Percentiles rank a stretch among this genome's conserved stretches.
phyloP scores from a whole-genome alignment of 176 grass and related monocot genomes.

The Zoysia japonica region DNA sequence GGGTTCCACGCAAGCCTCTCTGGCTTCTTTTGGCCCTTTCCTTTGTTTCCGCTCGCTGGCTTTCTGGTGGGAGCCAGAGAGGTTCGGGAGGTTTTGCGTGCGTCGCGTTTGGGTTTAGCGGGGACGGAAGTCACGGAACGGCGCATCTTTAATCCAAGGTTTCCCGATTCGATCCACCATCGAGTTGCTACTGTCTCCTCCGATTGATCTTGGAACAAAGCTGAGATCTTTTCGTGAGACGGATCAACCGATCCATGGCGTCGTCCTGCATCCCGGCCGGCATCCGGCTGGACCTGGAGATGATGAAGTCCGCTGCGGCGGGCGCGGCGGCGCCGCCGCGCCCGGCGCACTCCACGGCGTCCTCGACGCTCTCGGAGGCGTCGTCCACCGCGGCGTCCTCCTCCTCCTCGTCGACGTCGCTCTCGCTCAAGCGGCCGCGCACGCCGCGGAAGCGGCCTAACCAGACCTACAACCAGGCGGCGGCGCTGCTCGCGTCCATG shows the following conservation, averaged over 20 bases:
- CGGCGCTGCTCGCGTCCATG: conserved; percentile 82
- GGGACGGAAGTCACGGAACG: neutral
- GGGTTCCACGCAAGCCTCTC: conserved; percentile 38
- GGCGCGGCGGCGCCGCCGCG: conserved; percentile 15
- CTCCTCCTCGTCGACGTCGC: conserved; percentile 44
- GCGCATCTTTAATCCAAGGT: neutral
- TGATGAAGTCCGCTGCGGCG: conserved; percentile 54
- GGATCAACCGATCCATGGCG: conserved; percentile 47
- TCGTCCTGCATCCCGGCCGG: conserved; percentile 71
- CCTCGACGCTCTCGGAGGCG: conserved; percentile 59
- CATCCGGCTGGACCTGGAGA: conserved; percentile 74
- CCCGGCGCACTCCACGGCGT: conserved; percentile 55
- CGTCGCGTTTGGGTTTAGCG: conserved; percentile 16
- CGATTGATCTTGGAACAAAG: neutral
- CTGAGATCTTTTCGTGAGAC: conserved; percentile 1
- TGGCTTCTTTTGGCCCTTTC: conserved; percentile 19
- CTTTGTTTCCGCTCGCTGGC: conserved; percentile 21
- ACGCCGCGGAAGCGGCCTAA: conserved; percentile 77
- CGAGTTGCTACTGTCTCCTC: neutral
- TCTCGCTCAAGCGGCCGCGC: conserved; percentile 78
- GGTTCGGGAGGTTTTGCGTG: conserved; percentile 26
- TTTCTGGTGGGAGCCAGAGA: conserved; percentile 13
- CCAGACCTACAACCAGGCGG: conserved; percentile 95
- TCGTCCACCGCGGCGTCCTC: conserved; percentile 37
- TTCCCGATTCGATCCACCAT: conserved; percentile 4